Conservation (phyloP, 371 early-diverging fungal genomes). For the Apophysomyces elegans region DNA sequence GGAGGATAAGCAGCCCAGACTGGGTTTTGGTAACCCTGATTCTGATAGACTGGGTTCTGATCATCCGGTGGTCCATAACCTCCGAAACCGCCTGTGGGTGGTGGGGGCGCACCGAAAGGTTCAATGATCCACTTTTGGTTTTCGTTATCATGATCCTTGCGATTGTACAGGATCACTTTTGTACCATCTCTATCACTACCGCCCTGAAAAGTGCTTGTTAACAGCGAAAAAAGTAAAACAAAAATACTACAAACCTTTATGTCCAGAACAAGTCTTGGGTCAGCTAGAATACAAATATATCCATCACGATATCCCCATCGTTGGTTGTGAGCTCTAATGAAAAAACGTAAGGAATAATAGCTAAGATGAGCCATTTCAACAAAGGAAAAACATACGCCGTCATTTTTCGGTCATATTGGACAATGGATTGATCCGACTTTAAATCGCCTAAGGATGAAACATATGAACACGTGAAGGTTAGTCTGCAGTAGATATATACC, state of each 20-base stretch:
- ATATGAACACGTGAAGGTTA: constrained; percentile 6
- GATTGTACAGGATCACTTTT: constrained; percentile 41
- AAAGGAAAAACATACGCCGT: constrained; percentile 32
- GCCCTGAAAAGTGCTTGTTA: constrained; percentile 24
- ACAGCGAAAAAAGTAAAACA: not conserved
- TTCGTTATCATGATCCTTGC: constrained; percentile 38
- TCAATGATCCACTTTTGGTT: constrained; percentile 49
- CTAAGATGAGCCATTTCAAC: not conserved
- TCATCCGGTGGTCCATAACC: constrained; percentile 35
- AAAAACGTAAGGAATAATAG: not conserved
- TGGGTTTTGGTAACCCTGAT: constrained; percentile 19
- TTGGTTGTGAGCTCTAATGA: constrained; percentile 47
- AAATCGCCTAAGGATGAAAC: constrained; percentile 32
- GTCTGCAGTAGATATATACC: constrained; percentile 23
- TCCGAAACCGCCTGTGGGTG: constrained; percentile 16
- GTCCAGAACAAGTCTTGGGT: constrained; percentile 48
- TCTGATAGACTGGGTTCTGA: constrained; percentile 14
- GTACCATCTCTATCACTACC: constrained; percentile 41
- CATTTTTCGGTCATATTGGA: constrained; percentile 47
- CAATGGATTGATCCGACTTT: constrained; percentile 28
- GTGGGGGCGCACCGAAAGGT: constrained; percentile 22
- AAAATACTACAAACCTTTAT: constrained; percentile 28
- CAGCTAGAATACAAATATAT: constrained; percentile 41
- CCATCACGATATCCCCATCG: constrained; percentile 50
- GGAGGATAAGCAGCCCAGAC: constrained; percentile 4